Conservation (phyloP, 345 rosid species). For the Orychophragmus violaceus region DNA sequence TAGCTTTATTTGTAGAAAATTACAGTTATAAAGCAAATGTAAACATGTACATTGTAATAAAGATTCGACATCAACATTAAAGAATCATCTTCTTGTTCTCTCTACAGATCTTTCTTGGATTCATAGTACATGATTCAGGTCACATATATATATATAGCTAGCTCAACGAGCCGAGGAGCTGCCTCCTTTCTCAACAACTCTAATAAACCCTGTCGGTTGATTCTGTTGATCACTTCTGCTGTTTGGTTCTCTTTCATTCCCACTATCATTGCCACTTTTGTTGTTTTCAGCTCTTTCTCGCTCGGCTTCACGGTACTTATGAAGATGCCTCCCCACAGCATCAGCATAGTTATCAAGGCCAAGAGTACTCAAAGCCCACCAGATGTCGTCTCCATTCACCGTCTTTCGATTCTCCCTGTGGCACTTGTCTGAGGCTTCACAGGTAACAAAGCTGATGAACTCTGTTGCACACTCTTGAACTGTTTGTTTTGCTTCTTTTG, state of each 20-base stretch:
- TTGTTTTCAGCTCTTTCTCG: constrained; percentile 42
- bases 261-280: constrained; percentile 25
- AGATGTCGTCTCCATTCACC: constrained; percentile 74
- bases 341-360: constrained; percentile 72
- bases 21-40: constrained; percentile 11
- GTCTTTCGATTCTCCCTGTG: constrained; percentile 88
- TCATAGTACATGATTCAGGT: constrained; percentile 11
- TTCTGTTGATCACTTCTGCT: not conserved
- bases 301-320: constrained; percentile 59
- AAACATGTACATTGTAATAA: constrained; percentile 21
- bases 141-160: constrained; percentile 12
- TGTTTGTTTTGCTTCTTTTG: constrained; percentile 75
- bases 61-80: not conserved
- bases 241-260: constrained; percentile 32
- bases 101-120: constrained; percentile 7
- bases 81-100: not conserved
- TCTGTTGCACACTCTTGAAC: constrained; percentile 84
- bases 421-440: constrained; percentile 83
- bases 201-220: constrained; percentile 25
- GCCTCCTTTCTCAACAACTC: constrained; percentile 49
- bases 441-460: constrained; percentile 75
- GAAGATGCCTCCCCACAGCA: constrained; percentile 54
- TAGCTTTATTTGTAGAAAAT: not conserved
- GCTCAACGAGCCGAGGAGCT: constrained; percentile 30
- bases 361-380: constrained; percentile 72